Conservation (phyloP, 441 rosid genomes). For the Bruguiera hainesii region DNA sequence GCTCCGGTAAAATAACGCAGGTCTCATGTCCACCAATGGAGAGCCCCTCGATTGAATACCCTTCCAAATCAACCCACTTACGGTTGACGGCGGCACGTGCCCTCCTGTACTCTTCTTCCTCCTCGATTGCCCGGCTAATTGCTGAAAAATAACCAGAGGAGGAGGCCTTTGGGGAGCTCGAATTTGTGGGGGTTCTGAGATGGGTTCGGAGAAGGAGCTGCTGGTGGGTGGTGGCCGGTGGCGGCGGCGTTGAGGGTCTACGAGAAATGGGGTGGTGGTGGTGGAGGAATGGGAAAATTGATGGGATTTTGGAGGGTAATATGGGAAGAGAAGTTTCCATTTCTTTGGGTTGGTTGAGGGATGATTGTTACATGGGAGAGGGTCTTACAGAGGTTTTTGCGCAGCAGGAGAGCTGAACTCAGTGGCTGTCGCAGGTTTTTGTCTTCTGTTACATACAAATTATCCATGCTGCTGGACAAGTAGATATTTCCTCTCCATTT, state of each 20-base stretch:
- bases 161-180: conserved; percentile 33
- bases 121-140: conserved; percentile 59
- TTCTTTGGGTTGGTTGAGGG: conserved; percentile 2
- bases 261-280: conserved; percentile 14
- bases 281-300: conserved; percentile 38
- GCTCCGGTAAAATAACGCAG: conserved; percentile 72
- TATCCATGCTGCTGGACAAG: no score
- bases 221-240: background rate
- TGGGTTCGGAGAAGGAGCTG: conserved; percentile 29
- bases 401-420: no score
- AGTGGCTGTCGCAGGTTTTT: no score
- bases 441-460: no score
- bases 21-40: conserved; percentile 93
- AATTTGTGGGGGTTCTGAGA: conserved; percentile 26
- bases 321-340: conserved; percentile 44
- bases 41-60: conserved; percentile 70
- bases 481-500: no score
- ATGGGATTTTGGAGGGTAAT: conserved; percentile 34
- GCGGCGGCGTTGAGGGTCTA: conserved; percentile 13
- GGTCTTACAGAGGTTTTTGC: conserved; percentile 42
- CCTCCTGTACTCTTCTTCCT: conserved; percentile 68
- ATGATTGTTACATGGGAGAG: background rate
- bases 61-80: conserved; percentile 69
- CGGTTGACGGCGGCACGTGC: conserved; percentile 68
- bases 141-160: conserved; percentile 40